phyloP scores from a whole-genome alignment of 768 basidiomycete genomes.

The Trametes cingulata region DNA sequence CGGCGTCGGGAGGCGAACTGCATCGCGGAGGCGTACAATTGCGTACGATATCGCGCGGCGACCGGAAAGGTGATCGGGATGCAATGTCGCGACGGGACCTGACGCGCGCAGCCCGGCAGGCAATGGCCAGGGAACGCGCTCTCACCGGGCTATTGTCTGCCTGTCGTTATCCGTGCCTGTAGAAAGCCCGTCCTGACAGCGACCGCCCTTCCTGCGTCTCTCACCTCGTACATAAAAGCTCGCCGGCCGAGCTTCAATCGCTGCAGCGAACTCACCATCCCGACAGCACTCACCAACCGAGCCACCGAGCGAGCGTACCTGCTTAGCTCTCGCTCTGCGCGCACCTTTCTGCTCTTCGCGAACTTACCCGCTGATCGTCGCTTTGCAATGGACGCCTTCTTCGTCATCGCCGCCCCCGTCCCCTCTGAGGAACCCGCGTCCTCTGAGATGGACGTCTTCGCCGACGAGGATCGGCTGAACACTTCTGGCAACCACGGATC shows the following conservation, averaged over 20 bases:
- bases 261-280: constrained; percentile 13
- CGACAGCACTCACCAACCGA: constrained; percentile 1
- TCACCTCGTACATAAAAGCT: constrained; percentile 10
- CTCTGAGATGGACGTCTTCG: constrained; percentile 18
- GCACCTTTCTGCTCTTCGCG: not conserved
- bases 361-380: not conserved
- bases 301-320: constrained; percentile 2
- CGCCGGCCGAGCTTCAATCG: not conserved
- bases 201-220: not conserved
- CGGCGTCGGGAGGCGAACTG: constrained; percentile 11
- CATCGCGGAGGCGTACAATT: constrained; percentile 1
- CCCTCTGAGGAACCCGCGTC: constrained; percentile 14
- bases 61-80: not conserved
- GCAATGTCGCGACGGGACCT: constrained; percentile 13
- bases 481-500: constrained; percentile 1
- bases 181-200: constrained; percentile 5
- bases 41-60: not conserved
- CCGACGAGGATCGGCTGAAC: constrained; percentile 16
- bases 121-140: constrained; percentile 15
- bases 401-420: constrained; percentile 24
- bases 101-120: constrained; percentile 5
- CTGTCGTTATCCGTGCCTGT: constrained; percentile 14
- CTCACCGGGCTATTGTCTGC: constrained; percentile 11
- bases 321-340: not conserved
- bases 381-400: constrained; percentile 27